Base-by-base conservation (phyloP, 495 filamentous ascomycete species). In the Aspergillus affinis region DNA sequence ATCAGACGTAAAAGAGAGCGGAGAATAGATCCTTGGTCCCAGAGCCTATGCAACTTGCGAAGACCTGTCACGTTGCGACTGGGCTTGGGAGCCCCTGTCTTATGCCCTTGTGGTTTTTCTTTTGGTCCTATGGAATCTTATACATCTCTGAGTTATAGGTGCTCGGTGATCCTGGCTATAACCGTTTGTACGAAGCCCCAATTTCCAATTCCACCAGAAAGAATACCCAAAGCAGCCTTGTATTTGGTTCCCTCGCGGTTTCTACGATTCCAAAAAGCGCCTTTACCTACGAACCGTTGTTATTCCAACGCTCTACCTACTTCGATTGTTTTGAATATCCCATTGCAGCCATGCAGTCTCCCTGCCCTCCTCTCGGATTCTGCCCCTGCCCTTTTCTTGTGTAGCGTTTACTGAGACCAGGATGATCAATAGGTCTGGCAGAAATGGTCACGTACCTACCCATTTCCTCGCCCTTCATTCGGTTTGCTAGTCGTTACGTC, bases 381-480 rank as follows among this genome's bases (percentile, higher is more conserved):
- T 44, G 21, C 23, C 46, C 36, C 17, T 58, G n/a, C 49, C 52
- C 54, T 52, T 17, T 17, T 52, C 15, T 48, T 29, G n/a, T 61
- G 54, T 48, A 53, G 51, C 59, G 55, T 53, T 36, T 53, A 57
- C 65, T 63, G 51, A 65, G 58, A 66, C 62, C 30, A 61, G 60
- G 32, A 51, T 54, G 19, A 12, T 30, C 50, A 53, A 51, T 72
- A 84, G 81, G 79, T 66, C 82, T 91, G 79, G 87, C 87, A 3
- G 90, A 93, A 70, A 91, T 93, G 88, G 88, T 90, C 27, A 89
- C 88, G 12, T 93, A 90, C 65, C 78, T 92, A 45, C 90, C 90
- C 29, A 87, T 94, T 54, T 89, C 86, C 19, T 90, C 87, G 13
- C 89, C 90, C 9, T 93, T 93, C 67, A 90, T 94, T 69, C 86